These are phyloP conservation scores for Talaromyces sp. DNA, from an alignment of 2,329 filamentous ascomycete genomes.

Conservation along the genomic window DNA sequence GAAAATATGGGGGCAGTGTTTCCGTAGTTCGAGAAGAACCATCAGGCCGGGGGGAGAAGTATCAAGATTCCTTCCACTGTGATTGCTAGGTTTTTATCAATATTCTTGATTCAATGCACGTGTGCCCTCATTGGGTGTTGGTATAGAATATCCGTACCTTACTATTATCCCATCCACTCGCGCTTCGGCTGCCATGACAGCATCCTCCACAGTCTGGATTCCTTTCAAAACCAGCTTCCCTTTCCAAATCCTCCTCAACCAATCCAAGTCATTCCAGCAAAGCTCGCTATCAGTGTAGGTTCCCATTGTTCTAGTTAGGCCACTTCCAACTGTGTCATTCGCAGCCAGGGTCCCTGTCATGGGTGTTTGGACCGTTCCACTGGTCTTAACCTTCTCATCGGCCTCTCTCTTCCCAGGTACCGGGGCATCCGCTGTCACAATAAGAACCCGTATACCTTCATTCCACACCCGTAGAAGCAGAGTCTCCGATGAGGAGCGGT, in stretches of 20 bases:
- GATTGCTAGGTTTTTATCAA: conserved; percentile 31
- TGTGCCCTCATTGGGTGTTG: not conserved
- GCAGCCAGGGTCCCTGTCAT: not conserved
- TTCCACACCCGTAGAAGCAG: conserved; percentile 18
- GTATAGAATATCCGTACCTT: not conserved
- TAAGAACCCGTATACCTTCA: conserved; percentile 22
- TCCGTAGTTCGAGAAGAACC: conserved; percentile 67
- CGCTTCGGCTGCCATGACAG: conserved; percentile 36
- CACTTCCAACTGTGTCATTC: not conserved
- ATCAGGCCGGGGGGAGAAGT: conserved; percentile 70
- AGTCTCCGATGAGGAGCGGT: conserved; percentile 20
- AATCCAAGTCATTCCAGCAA: not conserved
- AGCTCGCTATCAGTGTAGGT: not conserved
- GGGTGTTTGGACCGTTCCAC: not conserved
- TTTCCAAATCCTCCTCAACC: not conserved
- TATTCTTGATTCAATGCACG: not conserved
- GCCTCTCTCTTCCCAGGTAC: conserved; percentile 27
- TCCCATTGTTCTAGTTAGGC: not conserved
- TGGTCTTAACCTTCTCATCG: conserved; percentile 24
- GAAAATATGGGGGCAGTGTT: conserved; percentile 67
- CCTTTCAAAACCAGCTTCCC: conserved; percentile 53
- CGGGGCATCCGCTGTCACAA: conserved; percentile 28
- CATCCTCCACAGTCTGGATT: conserved; percentile 43
- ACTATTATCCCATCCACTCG: conserved; percentile 45
- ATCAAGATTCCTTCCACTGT: conserved; percentile 61